Percentiles rank a stretch among this genome's conserved stretches.
Evolutionary conservation across 2,329 filamentous ascomycete species (phyloP).

Genomic region (Immersiporthe knoxdaviesiana): DNA sequence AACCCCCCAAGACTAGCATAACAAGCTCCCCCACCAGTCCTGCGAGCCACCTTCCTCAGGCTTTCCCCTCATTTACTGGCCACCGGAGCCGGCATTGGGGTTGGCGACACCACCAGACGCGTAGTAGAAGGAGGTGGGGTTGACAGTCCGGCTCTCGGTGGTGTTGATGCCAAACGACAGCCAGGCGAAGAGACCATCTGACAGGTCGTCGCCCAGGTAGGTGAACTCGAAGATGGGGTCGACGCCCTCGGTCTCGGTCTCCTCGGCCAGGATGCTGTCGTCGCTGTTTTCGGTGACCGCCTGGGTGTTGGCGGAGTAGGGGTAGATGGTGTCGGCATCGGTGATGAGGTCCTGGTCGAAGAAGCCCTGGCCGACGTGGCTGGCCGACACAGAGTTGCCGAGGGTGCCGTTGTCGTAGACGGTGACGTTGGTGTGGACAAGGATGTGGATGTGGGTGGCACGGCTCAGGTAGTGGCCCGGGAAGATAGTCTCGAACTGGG

Average conservation of each 20-base stretch:
- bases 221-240: constrained; percentile 38
- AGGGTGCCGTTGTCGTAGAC: constrained; percentile 47
- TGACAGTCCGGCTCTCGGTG: constrained; percentile 32
- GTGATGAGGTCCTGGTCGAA: constrained; percentile 37
- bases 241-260: constrained; percentile 36
- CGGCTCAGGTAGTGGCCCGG: constrained; percentile 52
- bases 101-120: constrained; percentile 23
- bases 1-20: background rate
- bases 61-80: background rate
- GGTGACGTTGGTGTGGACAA: constrained; percentile 38
- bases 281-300: constrained; percentile 32
- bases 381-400: constrained; percentile 37
- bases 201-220: constrained; percentile 33
- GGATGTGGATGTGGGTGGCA: constrained; percentile 50
- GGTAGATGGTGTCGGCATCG: constrained; percentile 31
- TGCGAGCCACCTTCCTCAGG: background rate
- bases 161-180: constrained; percentile 39
- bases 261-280: constrained; percentile 36
- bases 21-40: background rate
- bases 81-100: background rate
- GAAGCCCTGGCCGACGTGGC: constrained; percentile 38
- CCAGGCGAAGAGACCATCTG: constrained; percentile 38
- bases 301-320: constrained; percentile 36
- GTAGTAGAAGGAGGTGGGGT: constrained; percentile 35
- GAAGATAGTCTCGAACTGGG: constrained; percentile 46